phyloP scores from a whole-genome alignment of 2,329 filamentous ascomycete species.

The Fusarium nodosum region DNA sequence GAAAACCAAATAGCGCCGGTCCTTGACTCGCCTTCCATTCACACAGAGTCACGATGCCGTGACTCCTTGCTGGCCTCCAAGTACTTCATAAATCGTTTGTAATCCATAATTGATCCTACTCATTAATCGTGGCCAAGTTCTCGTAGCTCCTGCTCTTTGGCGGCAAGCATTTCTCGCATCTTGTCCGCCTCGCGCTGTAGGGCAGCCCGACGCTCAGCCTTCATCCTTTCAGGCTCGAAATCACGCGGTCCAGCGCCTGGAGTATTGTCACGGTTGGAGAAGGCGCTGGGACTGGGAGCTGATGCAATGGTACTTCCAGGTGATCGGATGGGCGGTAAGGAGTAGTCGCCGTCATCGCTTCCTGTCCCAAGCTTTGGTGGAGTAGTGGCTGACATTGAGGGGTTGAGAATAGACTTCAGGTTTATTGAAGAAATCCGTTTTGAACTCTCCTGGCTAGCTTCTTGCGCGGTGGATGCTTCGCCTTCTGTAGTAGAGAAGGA shows the following conservation, averaged over 20 bases:
- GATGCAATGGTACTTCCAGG: constrained; percentile 59
- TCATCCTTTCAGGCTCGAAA: constrained; percentile 64
- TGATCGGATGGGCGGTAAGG: constrained; percentile 60
- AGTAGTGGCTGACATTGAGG: constrained; percentile 53
- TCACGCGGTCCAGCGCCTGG: constrained; percentile 45
- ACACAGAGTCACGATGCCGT: constrained; percentile 36
- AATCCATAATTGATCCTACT: constrained; percentile 37
- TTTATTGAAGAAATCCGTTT: constrained; percentile 81
- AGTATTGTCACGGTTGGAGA: constrained; percentile 53
- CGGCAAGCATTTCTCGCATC: constrained; percentile 79
- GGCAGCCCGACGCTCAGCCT: constrained; percentile 73
- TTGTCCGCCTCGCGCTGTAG: constrained; percentile 80
- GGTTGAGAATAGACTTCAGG: constrained; percentile 82
- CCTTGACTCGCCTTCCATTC: constrained; percentile 31
- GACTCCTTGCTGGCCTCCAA: constrained; percentile 45
- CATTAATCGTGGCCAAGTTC: constrained; percentile 52
- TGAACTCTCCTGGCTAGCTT: constrained; percentile 62
- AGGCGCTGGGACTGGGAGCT: constrained; percentile 58
- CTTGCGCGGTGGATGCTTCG: constrained; percentile 57
- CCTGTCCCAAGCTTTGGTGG: constrained; percentile 47
- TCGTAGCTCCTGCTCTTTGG: constrained; percentile 78
- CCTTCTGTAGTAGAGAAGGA: constrained; percentile 74
- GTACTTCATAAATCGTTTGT: constrained; percentile 47
- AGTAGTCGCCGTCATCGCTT: constrained; percentile 58
- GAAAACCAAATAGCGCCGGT: constrained; percentile 50